Percentiles rank a stretch among this genome's conserved stretches.
Evolutionary conservation across 2,329 filamentous ascomycete genomes (phyloP).

Genomic region (Talaromyces marneffei): DNA sequence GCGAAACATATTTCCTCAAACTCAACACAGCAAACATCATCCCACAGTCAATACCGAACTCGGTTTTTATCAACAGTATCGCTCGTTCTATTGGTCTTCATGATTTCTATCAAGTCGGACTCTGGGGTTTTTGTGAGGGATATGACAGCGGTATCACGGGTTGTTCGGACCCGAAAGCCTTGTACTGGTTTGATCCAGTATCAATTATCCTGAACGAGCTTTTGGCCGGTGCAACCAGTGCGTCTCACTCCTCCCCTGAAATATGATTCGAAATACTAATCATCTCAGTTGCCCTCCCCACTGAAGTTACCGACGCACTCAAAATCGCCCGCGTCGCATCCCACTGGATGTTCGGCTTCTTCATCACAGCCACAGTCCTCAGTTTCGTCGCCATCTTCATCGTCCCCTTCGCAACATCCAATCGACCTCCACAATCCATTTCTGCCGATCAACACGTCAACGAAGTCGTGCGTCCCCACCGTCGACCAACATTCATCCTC

Average conservation of each 20-base stretch:
- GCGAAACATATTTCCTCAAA: slow-evolving; percentile 74
- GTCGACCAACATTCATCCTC: slow-evolving; percentile 32
- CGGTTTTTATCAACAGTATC: slow-evolving; percentile 75
- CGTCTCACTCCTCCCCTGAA: slow-evolving; percentile 20
- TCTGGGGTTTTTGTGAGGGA: slow-evolving; percentile 91
- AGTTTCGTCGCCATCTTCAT: slow-evolving; percentile 67
- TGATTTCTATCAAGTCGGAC: slow-evolving; percentile 87
- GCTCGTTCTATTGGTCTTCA: slow-evolving; percentile 80
- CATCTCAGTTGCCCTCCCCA: slow-evolving; percentile 64
- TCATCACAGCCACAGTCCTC: slow-evolving; percentile 65
- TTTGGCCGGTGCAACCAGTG: slow-evolving; percentile 70
- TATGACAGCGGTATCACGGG: slow-evolving; percentile 65
- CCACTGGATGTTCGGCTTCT: slow-evolving; percentile 84
- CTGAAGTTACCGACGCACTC: slow-evolving; percentile 66
- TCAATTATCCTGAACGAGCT: slow-evolving; percentile 73
- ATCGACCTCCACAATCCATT: slow-evolving; percentile 32
- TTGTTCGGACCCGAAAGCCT: slow-evolving; percentile 63
- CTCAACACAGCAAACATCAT: slow-evolving; percentile 79
- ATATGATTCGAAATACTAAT: not conserved
- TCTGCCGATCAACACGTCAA: slow-evolving; percentile 25
- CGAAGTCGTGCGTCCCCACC: slow-evolving; percentile 28
- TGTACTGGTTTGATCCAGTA: slow-evolving; percentile 92
- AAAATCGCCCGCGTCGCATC: slow-evolving; percentile 67
- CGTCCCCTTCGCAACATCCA: slow-evolving; percentile 47
- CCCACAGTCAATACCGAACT: slow-evolving; percentile 64